Evolutionary conservation across 805 yeast species (phyloP), one percentile per base, ranked within the genome.

Genomic region (Deakozyma indianensis): DNA sequence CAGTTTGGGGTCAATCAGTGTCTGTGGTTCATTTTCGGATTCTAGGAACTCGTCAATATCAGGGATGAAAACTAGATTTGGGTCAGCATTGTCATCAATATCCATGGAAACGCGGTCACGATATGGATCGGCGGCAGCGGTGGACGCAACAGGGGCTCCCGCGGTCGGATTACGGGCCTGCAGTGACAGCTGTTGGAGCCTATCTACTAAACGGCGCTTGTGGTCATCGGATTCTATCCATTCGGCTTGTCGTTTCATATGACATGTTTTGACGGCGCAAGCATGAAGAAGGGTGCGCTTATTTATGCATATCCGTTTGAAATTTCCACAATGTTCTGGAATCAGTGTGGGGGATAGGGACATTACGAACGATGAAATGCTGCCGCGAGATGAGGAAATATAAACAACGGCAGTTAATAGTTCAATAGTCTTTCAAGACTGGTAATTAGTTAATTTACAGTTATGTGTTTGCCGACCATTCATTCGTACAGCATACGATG

Each of bases 121-220:
- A 16, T 28, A 7, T 14, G 29, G 35, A 21, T 22, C 42, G 35
- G 14, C 28, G 14, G 28, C 28, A 7, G 7, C 28, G 35, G 14
- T 14, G 14, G 28, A 7, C 28, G 7, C 28, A 7, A 25, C 28
- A 25, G 28, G 28, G 14, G 14, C 14, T 25, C 14, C 28, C 14
- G 14, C 28, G 14, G 28, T 25, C 14, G 7, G 7, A 25, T 25
- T 25, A 23, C 18, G 18, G 21, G 16, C 38, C 14, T 42, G 23
- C 41, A 50, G 35, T 4, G 48, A 42, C 24, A 51, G 45, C n/a
- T 24, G 38, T 16, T 32, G 44, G 15, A 51, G 23, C 16, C 21
- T 35, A n/a, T 46, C 49, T 14, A 51, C 41, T 20, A 51, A 44
- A 35, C 50, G 47, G 3, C 54, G 79, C 75, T 76, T 77, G 73